Percentiles rank a stretch among this genome's conserved stretches.
These are phyloP conservation scores for Guadua angustifolia DNA, from an alignment of 176 grass and related monocot genomes.

Conservation along the genomic window DNA sequence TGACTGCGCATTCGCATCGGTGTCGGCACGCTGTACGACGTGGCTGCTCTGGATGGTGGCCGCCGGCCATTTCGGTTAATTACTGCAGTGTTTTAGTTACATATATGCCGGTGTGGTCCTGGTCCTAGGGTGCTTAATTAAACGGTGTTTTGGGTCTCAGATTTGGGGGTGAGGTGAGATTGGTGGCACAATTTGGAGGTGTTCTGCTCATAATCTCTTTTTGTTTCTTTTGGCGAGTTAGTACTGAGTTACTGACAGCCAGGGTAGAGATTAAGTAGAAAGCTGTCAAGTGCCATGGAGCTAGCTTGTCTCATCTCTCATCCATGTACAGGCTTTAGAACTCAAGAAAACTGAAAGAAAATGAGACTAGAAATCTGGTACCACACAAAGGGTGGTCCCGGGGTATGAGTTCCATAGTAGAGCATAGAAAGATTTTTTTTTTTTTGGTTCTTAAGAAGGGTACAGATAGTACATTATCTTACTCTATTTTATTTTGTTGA, in stretches of 20 bases:
- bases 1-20: background rate
- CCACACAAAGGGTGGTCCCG: background rate
- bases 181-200: constrained; percentile 7
- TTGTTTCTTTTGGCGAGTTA: background rate
- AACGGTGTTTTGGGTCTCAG: background rate
- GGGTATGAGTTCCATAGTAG: background rate
- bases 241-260: background rate
- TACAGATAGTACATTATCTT: background rate
- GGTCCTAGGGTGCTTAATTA: constrained; percentile 13
- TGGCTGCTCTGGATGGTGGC: background rate
- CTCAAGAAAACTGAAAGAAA: background rate
- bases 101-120: background rate
- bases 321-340: background rate
- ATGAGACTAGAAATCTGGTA: background rate
- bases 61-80: background rate
- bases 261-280: background rate
- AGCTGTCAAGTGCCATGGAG: background rate
- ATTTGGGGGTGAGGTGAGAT: constrained; percentile 15
- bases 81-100: background rate
- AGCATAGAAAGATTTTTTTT: background rate
- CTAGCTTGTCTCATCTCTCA: background rate
- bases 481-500: background rate
- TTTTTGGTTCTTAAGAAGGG: background rate
- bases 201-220: background rate
- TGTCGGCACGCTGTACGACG: no score